A percentile compares a stretch with the other conserved stretches of the same genome.
Conservation (phyloP, 1,284 basidiomycete genomes). For the Neotropicomus parvogracilis region DNA sequence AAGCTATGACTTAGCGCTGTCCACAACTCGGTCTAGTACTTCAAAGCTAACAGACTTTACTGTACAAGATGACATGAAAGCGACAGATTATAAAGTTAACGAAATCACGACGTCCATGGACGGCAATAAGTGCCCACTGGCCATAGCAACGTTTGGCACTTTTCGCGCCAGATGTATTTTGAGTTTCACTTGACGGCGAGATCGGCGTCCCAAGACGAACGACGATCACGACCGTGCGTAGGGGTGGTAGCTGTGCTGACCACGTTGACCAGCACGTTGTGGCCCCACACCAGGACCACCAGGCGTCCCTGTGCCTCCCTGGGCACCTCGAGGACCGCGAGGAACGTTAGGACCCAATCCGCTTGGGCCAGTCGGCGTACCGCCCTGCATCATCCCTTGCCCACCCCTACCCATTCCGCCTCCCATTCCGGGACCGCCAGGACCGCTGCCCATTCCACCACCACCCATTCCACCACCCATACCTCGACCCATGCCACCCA, state of each 20-base stretch:
- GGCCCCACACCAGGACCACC: conserved; percentile 58
- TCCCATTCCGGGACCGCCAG: conserved; percentile 36
- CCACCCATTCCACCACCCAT: conserved; percentile 37
- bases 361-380: conserved; percentile 33
- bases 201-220: neutral
- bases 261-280: conserved; percentile 65
- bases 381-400: conserved; percentile 31
- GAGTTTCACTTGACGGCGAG: neutral
- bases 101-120: conserved; percentile 11
- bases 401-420: conserved; percentile 41
- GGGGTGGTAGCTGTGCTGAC: conserved; percentile 76
- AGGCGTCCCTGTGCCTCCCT: conserved; percentile 42
- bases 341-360: conserved; percentile 58
- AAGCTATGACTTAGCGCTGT: neutral
- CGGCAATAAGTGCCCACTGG: conserved; percentile 1
- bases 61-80: conserved; percentile 5
- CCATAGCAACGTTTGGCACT: neutral
- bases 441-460: conserved; percentile 36
- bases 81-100: conserved; percentile 20
- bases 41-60: conserved; percentile 3
- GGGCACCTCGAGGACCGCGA: conserved; percentile 61
- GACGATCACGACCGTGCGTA: conserved; percentile 56
- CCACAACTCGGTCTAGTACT: neutral
- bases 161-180: conserved; percentile 15
- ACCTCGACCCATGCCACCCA: conserved; percentile 37